Base-by-base conservation (phyloP, 768 basidiomycete genomes). In the Phlebiopsis flavidoalba region DNA sequence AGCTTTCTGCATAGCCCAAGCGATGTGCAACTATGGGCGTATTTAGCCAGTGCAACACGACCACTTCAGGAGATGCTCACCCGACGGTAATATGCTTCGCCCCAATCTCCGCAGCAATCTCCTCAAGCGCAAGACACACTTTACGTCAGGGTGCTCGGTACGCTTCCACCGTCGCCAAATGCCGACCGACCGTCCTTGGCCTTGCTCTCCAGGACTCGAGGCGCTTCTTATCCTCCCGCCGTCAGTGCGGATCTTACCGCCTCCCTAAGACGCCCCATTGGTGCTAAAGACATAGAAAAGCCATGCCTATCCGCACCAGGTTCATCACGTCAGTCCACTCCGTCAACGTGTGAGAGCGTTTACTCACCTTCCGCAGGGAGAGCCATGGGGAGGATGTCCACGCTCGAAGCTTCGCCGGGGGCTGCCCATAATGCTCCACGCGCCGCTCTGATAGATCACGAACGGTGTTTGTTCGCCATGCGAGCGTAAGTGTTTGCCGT, bases 1-100 rank as follows among this genome's bases (percentile, higher is more conserved):
- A 1, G 76, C 71, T 64, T 82, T 84, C 36, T 81, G 78, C 69
- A 83, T 69, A 10, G 83, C 68, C 58, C 81, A 82, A 11, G 80
- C 79, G 58, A 83, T 77, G 8, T 80, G 79, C 3, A 81, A 78
- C 76, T 79, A 49, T 5, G 45, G 6, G n/a, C 12, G 5, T 22
- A 31, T 5, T 26, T 8, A 53, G 52, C 19, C 14, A n/a, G 15
- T 31, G 31, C 21, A 11, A 8, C 35, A 35, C 43, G 21, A 17
- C 24, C 5, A 11, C 21, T 2, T 19, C 22, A 1, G 17, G 53
- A 8, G 17, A 53, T 12, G 15, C 74, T 57, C 60, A 81, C 81
- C 79, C 22, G 83, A 71, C 22, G 46, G 62, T 35, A 15, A 26
- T 33, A 10, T 8, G 3, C 49, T 52, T 54, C 12, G 26, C 74